Conservation (phyloP, 2,329 filamentous ascomycete genomes). For the Byssochlamys sp. region DNA sequence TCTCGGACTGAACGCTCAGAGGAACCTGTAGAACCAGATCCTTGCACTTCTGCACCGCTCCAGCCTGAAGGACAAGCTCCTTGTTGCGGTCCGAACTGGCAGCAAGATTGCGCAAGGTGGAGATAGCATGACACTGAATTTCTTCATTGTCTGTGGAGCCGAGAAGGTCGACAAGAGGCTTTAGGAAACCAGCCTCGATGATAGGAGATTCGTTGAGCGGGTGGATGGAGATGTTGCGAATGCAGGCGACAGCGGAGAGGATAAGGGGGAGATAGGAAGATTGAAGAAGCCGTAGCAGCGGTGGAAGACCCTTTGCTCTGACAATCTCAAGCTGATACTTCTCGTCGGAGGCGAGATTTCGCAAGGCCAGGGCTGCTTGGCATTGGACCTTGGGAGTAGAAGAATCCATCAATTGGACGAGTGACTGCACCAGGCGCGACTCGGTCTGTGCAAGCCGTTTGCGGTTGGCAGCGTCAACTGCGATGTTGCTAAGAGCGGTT, state of each 20-base stretch:
- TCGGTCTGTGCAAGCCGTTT: constrained; percentile 86
- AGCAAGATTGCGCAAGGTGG: constrained; percentile 85
- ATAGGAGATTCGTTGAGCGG: constrained; percentile 96
- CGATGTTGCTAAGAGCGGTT: constrained; percentile 95
- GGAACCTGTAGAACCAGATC: constrained; percentile 88
- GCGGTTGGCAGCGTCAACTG: constrained; percentile 82
- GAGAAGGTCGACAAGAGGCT: constrained; percentile 83
- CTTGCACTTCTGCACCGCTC: constrained; percentile 97
- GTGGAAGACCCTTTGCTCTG: constrained; percentile 70
- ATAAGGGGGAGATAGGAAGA: constrained; percentile 94
- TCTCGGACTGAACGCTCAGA: constrained; percentile 90
- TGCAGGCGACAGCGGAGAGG: constrained; percentile 91
- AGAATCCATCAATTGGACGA: constrained; percentile 95
- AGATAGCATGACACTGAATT: constrained; percentile 97
- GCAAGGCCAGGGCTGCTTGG: constrained; percentile 83
- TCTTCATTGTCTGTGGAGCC: constrained; percentile 96
- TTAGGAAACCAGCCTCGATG: constrained; percentile 92
- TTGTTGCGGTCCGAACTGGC: constrained; percentile 97
- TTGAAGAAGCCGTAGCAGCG: constrained; percentile 79
- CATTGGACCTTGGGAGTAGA: constrained; percentile 96
- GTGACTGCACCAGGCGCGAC: constrained; percentile 78
- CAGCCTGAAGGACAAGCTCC: constrained; percentile 89
- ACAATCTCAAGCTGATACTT: constrained; percentile 98
- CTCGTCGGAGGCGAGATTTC: constrained; percentile 93
- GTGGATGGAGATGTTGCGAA: constrained; percentile 97